These are phyloP conservation scores for Lepidium sativum DNA, from an alignment of 345 rosid genomes.

Conservation along the genomic window DNA sequence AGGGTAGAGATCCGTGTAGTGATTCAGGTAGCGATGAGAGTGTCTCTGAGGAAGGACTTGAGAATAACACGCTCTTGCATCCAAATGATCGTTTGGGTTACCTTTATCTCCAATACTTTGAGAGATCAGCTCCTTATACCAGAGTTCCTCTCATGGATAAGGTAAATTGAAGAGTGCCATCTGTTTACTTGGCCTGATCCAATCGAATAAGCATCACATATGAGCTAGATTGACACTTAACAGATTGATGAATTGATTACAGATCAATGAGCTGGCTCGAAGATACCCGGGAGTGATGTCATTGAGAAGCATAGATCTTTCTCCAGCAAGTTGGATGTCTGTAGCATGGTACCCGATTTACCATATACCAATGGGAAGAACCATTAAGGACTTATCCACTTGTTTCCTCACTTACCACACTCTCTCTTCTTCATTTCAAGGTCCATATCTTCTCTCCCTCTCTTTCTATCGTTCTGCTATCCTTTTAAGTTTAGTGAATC, in stretches of 20 bases:
- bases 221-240: not conserved
- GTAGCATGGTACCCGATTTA: slow-evolving; percentile 99
- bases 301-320: slow-evolving; percentile 90
- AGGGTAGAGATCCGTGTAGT: slow-evolving; percentile 64
- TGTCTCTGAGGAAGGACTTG: slow-evolving; percentile 80
- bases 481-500: not conserved
- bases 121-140: slow-evolving; percentile 80
- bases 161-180: slow-evolving; percentile 33
- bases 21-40: slow-evolving; percentile 85
- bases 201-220: not conserved
- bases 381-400: slow-evolving; percentile 89
- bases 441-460: slow-evolving; percentile 22
- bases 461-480: not conserved
- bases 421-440: slow-evolving; percentile 90
- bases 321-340: slow-evolving; percentile 99
- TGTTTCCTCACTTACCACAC: slow-evolving; percentile 97
- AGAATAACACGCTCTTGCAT: slow-evolving; percentile 53
- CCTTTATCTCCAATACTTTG: slow-evolving; percentile 74
- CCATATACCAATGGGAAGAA: slow-evolving; percentile 98
- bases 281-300: slow-evolving; percentile 77
- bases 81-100: slow-evolving; percentile 65
- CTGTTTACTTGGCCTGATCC: not conserved
- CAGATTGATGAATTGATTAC: slow-evolving; percentile 4
- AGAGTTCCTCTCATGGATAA: slow-evolving; percentile 98
- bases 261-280: slow-evolving; percentile 69